Evolutionary conservation across 192 early-diverging fungal species (phyloP), one percentile per base, ranked within the genome.

Genomic region (Entomortierella chlamydospora): DNA sequence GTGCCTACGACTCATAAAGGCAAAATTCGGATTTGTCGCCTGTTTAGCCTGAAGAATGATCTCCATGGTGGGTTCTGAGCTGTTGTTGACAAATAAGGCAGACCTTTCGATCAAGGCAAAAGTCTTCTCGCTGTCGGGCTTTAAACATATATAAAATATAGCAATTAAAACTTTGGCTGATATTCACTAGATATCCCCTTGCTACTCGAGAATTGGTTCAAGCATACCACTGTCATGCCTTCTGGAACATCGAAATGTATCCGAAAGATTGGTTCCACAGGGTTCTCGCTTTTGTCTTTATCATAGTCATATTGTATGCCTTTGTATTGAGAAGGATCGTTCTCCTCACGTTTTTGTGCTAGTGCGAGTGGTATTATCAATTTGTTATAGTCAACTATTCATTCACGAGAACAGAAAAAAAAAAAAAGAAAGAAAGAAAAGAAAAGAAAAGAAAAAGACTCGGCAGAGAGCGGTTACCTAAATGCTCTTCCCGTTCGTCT

Each of bases 21-120:
- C 86, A 82, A 94, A 94, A 17, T 87, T 85, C 22, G 87, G 86
- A 55, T 93, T 94, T 26, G 85, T 88, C 0, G 87, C 91, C 66
- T 94, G 91, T 70, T 90, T 90, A 57, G 89, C 92, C 63, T 94
- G 91, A 26, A 94, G 85, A 33, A 87, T 66, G 49, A 94, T 87
- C 72, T 94, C 93, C 82, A 90, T 87, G 26, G 89, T 86, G 1
- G 92, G 81, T 45, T 88, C 80, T 22, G 76, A 67, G 63, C 82
- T 66, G 55, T 84, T 73, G 50, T 85, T 79, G 43, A 94, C 83
- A 72, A 94, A 92, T 62, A 85, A 84, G 13, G 93, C 92, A 0
- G 92, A 93, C 31, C 83, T 80, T 63, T 93, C 90, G 33, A 94
- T 91, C 43, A 94, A 83, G n/a, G 84, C 87, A 57, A 89, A 86